Percentiles rank a stretch among this genome's conserved stretches.
These are phyloP conservation scores for Diversispora eburnea DNA, from an alignment of 192 early-diverging fungal species.

Conservation along the genomic window DNA sequence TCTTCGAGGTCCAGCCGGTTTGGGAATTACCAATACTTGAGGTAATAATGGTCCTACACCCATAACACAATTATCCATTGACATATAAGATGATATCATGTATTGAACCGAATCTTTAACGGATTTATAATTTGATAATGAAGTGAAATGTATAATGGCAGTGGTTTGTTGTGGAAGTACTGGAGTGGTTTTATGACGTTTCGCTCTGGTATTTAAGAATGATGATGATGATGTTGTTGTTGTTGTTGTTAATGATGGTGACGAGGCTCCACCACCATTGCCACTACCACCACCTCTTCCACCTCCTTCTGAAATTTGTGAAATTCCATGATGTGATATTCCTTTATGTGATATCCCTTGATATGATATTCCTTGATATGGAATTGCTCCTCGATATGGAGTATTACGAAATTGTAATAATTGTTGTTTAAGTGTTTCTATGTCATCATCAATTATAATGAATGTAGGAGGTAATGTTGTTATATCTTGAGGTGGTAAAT, in stretches of 20 bases:
- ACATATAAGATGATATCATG: slow-evolving; percentile 31
- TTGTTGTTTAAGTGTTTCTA: slow-evolving; percentile 44
- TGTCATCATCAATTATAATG: slow-evolving; percentile 59
- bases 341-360: background rate
- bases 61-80: background rate
- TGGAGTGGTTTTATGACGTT: slow-evolving; percentile 29
- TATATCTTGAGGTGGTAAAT: background rate
- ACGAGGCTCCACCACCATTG: no score
- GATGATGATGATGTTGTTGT: no score
- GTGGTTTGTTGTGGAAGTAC: slow-evolving; percentile 41
- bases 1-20: slow-evolving; percentile 58
- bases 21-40: slow-evolving; percentile 56
- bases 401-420: slow-evolving; percentile 36
- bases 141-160: slow-evolving; percentile 57
- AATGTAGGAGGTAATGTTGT: slow-evolving; percentile 40
- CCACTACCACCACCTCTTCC: no score
- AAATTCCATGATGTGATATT: no score
- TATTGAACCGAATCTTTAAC: slow-evolving; percentile 47
- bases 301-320: no score
- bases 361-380: slow-evolving; percentile 25
- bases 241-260: no score
- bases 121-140: slow-evolving; percentile 48
- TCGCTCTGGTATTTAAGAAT: slow-evolving; percentile 3
- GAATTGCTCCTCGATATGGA: slow-evolving; percentile 28
- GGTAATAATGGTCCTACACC: slow-evolving; percentile 30